These are phyloP conservation scores for Coniophora puteana DNA, from an alignment of 1,284 basidiomycete species.

Conservation along the genomic window DNA sequence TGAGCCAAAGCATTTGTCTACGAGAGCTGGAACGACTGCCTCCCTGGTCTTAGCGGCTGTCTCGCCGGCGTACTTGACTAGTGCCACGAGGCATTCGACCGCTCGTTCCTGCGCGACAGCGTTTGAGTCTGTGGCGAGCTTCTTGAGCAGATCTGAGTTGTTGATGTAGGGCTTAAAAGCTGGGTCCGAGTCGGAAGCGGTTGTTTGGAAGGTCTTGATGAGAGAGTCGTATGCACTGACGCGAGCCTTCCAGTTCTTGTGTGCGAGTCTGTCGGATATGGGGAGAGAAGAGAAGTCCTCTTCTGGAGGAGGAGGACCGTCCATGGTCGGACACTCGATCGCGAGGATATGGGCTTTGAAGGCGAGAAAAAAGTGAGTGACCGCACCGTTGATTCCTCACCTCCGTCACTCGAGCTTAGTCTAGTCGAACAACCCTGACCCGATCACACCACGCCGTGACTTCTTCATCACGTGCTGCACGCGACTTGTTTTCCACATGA, in stretches of 20 bases:
- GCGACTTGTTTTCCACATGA: constrained; percentile 7
- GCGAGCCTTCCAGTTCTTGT: constrained; percentile 99
- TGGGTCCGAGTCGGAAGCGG: constrained; percentile 90
- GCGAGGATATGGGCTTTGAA: constrained; percentile 1
- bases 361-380: neutral
- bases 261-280: constrained; percentile 78
- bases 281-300: constrained; percentile 89
- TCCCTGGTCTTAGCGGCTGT: constrained; percentile 79
- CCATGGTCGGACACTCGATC: constrained; percentile 50
- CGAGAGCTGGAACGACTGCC: constrained; percentile 81
- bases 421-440: constrained; percentile 12
- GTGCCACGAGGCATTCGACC: constrained; percentile 79
- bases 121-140: constrained; percentile 88
- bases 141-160: constrained; percentile 78
- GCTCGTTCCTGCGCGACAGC: constrained; percentile 99
- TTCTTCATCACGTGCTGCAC: constrained; percentile 2
- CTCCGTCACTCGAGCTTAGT: constrained; percentile 3
- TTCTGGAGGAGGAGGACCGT: constrained; percentile 86
- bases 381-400: constrained; percentile 2
- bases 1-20: constrained; percentile 96
- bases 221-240: constrained; percentile 91
- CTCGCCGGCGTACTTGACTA: constrained; percentile 92
- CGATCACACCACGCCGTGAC: constrained; percentile 2
- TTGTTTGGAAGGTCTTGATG: constrained; percentile 81
- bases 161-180: constrained; percentile 88